Percentiles rank a stretch among this genome's conserved stretches.
Conservation (phyloP, 805 yeast genomes). For the Suhomyces faveliae region DNA sequence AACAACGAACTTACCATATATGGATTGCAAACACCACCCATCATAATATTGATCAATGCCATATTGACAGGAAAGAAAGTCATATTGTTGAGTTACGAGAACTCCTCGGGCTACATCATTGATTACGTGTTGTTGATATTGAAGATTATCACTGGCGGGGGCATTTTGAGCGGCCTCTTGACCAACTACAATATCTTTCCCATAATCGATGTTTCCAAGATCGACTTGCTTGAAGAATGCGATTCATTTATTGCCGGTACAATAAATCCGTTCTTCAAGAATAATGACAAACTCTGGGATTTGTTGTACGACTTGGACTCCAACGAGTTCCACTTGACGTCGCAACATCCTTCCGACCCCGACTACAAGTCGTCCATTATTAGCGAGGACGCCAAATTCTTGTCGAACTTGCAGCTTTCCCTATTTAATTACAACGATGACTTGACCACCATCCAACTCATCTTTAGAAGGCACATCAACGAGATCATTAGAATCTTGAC, state of each 20-base stretch:
- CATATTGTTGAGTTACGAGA: conserved; percentile 39
- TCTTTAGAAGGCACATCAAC: conserved; percentile 44
- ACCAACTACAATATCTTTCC: conserved; percentile 50
- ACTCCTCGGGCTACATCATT: conserved; percentile 43
- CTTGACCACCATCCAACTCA: conserved; percentile 43
- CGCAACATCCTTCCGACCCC: conserved; percentile 14
- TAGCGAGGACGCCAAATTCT: conserved; percentile 44
- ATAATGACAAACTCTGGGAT: conserved; percentile 57
- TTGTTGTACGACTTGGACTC: conserved; percentile 58
- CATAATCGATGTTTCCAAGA: conserved; percentile 57
- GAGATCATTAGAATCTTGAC: conserved; percentile 40
- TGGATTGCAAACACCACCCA: conserved; percentile 53
- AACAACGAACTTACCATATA: conserved; percentile 52
- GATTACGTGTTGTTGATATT: conserved; percentile 38
- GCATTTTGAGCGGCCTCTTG: conserved; percentile 42
- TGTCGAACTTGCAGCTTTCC: conserved; percentile 41
- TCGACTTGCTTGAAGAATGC: conserved; percentile 46
- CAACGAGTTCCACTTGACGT: conserved; percentile 38
- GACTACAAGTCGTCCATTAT: conserved; percentile 37
- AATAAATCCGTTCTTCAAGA: conserved; percentile 61
- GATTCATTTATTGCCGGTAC: conserved; percentile 60
- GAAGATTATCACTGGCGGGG: conserved; percentile 43
- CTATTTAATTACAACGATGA: conserved; percentile 47
- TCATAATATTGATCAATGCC: conserved; percentile 35
- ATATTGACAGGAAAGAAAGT: conserved; percentile 39